Conservation (phyloP, 2,329 filamentous ascomycete species). For the Cytospora paraplurivora region DNA sequence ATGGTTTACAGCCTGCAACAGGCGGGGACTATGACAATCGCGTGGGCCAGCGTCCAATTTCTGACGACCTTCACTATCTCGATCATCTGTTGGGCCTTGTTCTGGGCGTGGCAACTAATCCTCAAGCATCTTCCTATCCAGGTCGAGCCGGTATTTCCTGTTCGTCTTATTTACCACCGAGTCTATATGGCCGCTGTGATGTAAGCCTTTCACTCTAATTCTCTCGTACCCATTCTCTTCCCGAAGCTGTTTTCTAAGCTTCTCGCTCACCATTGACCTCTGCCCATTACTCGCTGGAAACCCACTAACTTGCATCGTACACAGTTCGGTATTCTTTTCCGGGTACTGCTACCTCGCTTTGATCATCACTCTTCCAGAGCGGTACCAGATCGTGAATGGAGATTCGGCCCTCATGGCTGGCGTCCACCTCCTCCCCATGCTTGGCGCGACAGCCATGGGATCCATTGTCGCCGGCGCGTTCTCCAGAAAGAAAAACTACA, state of each 20-base stretch:
- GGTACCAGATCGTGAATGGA: conserved; percentile 61
- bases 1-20: conserved; percentile 60
- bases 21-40: conserved; percentile 53
- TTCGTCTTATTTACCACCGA: conserved; percentile 49
- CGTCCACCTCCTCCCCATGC: conserved; percentile 59
- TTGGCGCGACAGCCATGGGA: conserved; percentile 57
- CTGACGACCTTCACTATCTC: conserved; percentile 52
- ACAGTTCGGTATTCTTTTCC: conserved; percentile 56
- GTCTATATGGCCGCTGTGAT: conserved; percentile 55
- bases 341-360: conserved; percentile 61
- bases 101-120: conserved; percentile 54
- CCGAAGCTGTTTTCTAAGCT: too few relatives aligned
- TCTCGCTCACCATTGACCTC: too few relatives aligned
- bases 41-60: conserved; percentile 56
- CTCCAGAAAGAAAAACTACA: conserved; percentile 57
- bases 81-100: conserved; percentile 49
- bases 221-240: not conserved
- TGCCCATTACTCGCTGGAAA: too few relatives aligned
- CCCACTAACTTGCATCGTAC: conserved; percentile 2
- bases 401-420: conserved; percentile 57
- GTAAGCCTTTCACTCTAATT: conserved; percentile 40
- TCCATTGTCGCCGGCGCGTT: conserved; percentile 58
- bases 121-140: conserved; percentile 42
- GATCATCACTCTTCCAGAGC: conserved; percentile 60
- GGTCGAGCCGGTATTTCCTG: conserved; percentile 59